Base-by-base conservation (phyloP, 768 basidiomycete species). In the Symmetrospora coprosmae region DNA sequence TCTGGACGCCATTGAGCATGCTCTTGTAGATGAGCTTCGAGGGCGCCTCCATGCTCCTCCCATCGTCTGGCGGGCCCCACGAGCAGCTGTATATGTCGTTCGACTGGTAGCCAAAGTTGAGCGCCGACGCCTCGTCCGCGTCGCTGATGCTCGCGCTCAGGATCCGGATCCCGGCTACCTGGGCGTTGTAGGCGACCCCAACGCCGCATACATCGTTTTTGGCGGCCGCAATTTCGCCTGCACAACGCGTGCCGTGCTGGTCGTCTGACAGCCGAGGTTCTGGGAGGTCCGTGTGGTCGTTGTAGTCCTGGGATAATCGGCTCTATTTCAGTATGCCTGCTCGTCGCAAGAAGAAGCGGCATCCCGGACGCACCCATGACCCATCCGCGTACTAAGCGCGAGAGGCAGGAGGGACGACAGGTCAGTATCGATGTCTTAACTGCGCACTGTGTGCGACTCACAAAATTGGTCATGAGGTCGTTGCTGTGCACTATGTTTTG, bases 61-160 rank as follows among this genome's bases (percentile, higher is more conserved):
- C 92, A 67, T 94, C 86, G 72, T 99, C 92, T 0, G 91, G 86
- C 8, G 94, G 94, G 4, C 94, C 94, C 94, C 94, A 99, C 56
- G 86, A 89, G 73, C 94, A 99, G 64, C 86, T 89, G 73, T 87
- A 97, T 67, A 89, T 88, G 25, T 85, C 86, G 50, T 85, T 88
- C 66, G 87, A 82, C 65, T 94, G 84, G 72, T 82, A 97, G 11
- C 84, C 88, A 72, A 84, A 94, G 73, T 99, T 99, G 60, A 99
- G 80, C 7, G 91, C 82, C 2, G 87, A 81, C 0, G 94, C 90
- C 73, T 99, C 94, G 71, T 99, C 94, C 25, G 84, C 81, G 72
- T 99, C 94, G 1, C 89, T 83, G 65, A 99, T 94, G 21, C 87
- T 82, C 1, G 87, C 91, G 1, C 89, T 92, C 41, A 99, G 81